phyloP scores from a whole-genome alignment of 2,329 filamentous ascomycete species.

The Hortaea werneckii region DNA sequence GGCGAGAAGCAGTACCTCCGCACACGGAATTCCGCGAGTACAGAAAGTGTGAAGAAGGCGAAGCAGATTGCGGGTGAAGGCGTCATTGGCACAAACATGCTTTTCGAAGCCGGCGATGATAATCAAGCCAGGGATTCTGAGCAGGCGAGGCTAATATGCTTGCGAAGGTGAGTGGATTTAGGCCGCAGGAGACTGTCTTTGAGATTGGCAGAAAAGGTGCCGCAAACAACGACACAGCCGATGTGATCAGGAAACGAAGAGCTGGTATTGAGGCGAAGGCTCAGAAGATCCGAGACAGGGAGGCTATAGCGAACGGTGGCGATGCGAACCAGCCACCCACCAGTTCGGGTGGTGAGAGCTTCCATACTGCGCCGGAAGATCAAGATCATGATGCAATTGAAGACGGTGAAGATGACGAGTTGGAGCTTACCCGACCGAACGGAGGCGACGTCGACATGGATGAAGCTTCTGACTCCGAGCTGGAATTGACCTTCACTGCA shows the following conservation, averaged over 20 bases:
- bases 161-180: slow-evolving; percentile 76
- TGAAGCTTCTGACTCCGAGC: slow-evolving; percentile 42
- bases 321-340: slow-evolving; percentile 14
- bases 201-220: slow-evolving; percentile 73
- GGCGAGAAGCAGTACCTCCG: slow-evolving; percentile 88
- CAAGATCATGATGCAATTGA: slow-evolving; percentile 34
- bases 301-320: slow-evolving; percentile 7
- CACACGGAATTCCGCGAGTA: slow-evolving; percentile 81
- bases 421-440: slow-evolving; percentile 24
- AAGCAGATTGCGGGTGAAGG: slow-evolving; percentile 64
- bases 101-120: slow-evolving; percentile 51
- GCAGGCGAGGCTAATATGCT: slow-evolving; percentile 73
- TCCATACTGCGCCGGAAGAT: slow-evolving; percentile 26
- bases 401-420: slow-evolving; percentile 28
- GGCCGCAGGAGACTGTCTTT: slow-evolving; percentile 91
- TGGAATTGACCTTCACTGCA: slow-evolving; percentile 42
- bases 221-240: slow-evolving; percentile 53
- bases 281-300: slow-evolving; percentile 32
- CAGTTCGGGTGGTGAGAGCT: slow-evolving; percentile 16
- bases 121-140: slow-evolving; percentile 52
- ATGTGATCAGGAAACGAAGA: slow-evolving; percentile 64
- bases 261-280: slow-evolving; percentile 54
- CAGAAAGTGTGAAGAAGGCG: slow-evolving; percentile 78
- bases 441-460: slow-evolving; percentile 25
- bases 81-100: slow-evolving; percentile 61